These are phyloP conservation scores for Fragaria ananassa DNA, from an alignment of 306 rosid species.

Conservation along the genomic window DNA sequence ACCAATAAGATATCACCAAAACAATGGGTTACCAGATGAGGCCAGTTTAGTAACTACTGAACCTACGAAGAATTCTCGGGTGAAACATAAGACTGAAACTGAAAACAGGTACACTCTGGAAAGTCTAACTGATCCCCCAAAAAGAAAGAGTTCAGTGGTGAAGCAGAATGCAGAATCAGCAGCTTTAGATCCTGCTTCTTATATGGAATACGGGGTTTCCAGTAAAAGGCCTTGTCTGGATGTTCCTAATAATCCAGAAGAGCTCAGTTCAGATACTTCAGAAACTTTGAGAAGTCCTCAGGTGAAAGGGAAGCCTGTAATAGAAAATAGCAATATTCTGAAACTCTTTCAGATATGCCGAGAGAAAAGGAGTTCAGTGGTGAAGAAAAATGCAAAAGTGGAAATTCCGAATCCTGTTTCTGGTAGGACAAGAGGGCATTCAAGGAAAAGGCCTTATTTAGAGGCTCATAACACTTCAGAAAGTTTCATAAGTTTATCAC, in stretches of 20 bases:
- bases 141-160: slow-evolving; percentile 7
- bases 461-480: slow-evolving; percentile 1
- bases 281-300: background rate
- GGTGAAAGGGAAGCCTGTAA: slow-evolving; percentile 12
- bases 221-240: background rate
- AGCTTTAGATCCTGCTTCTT: background rate
- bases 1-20: background rate
- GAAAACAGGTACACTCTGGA: background rate
- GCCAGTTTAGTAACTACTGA: background rate
- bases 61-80: slow-evolving; percentile 7
- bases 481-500: background rate
- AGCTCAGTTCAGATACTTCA: slow-evolving; percentile 3
- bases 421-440: background rate
- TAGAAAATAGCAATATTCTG: background rate
- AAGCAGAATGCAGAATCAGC: background rate
- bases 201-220: background rate
- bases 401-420: slow-evolving; percentile 12
- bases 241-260: background rate
- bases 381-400: background rate
- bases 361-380: background rate
- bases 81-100: slow-evolving; percentile 8
- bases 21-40: slow-evolving; percentile 4
- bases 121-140: background rate
- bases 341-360: background rate
- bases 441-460: background rate